phyloP scores from a whole-genome alignment of 192 early-diverging fungal genomes.

The Pilaira anomala region DNA sequence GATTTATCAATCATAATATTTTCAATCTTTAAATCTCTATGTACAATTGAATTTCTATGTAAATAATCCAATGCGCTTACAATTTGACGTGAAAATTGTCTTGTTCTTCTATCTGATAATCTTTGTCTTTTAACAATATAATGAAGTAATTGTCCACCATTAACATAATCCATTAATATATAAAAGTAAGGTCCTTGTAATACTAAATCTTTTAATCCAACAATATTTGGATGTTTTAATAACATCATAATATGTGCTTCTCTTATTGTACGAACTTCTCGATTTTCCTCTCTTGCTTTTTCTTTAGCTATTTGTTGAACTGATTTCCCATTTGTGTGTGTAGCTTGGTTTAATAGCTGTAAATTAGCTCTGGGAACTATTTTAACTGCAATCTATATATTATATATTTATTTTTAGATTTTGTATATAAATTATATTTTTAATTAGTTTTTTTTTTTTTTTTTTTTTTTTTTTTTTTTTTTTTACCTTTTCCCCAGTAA shows the following conservation, averaged over 20 bases:
- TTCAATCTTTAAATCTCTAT: slow-evolving; percentile 81
- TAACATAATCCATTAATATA: slow-evolving; percentile 79
- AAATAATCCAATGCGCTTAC: slow-evolving; percentile 58
- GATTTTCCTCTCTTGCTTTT: slow-evolving; percentile 41
- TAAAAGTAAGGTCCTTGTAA: slow-evolving; percentile 67
- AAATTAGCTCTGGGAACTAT: slow-evolving; percentile 48
- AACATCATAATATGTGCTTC: slow-evolving; percentile 73
- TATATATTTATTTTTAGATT: neutral
- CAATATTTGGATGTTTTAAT: slow-evolving; percentile 81
- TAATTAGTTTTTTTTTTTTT: too few species aligned
- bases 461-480: neutral
- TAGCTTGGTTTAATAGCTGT: slow-evolving; percentile 8
- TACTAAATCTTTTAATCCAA: slow-evolving; percentile 68
- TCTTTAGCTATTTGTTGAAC: slow-evolving; percentile 29
- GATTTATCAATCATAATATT: slow-evolving; percentile 73
- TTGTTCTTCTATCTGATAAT: slow-evolving; percentile 74
- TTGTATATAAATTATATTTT: neutral
- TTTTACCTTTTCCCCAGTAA: slow-evolving; percentile 73
- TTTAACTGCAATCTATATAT: slow-evolving; percentile 57
- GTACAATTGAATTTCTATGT: slow-evolving; percentile 64
- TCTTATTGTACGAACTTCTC: slow-evolving; percentile 68
- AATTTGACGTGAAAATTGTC: slow-evolving; percentile 73
- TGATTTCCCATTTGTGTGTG: slow-evolving; percentile 13
- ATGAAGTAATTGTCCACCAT: slow-evolving; percentile 78
- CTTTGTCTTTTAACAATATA: slow-evolving; percentile 79